phyloP scores from a whole-genome alignment of 441 rosid genomes.

The Populus tomentosa region DNA sequence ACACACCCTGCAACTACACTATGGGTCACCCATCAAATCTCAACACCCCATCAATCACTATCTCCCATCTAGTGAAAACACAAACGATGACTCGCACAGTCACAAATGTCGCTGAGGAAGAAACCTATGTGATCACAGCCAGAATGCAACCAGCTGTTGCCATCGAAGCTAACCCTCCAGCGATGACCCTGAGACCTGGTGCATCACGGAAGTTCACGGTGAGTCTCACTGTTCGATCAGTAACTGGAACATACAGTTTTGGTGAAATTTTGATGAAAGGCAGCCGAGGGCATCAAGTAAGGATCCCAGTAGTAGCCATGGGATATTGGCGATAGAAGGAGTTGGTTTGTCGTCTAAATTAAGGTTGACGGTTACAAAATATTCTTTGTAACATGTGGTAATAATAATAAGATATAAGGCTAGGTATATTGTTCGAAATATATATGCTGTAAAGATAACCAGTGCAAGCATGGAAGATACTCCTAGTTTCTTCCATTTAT shows the following conservation, averaged over 20 bases:
- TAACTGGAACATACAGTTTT: slow-evolving; percentile 68
- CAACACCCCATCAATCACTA: slow-evolving; percentile 80
- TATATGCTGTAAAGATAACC: slow-evolving; percentile 37
- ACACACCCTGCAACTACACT: slow-evolving; percentile 65
- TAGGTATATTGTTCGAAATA: slow-evolving; percentile 31
- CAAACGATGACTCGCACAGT: slow-evolving; percentile 68
- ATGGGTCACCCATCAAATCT: slow-evolving; percentile 81
- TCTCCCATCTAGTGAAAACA: slow-evolving; percentile 72
- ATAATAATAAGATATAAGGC: slow-evolving; percentile 51
- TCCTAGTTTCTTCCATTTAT: slow-evolving; percentile 30
- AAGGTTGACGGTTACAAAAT: slow-evolving; percentile 38
- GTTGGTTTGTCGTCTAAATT: slow-evolving; percentile 3
- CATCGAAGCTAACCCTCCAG: slow-evolving; percentile 78
- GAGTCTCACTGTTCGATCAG: slow-evolving; percentile 64
- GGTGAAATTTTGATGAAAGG: slow-evolving; percentile 86
- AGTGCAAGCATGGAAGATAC: slow-evolving; percentile 22
- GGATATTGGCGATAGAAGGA: slow-evolving; percentile 57
- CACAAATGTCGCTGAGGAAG: slow-evolving; percentile 74
- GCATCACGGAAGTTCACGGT: slow-evolving; percentile 61
- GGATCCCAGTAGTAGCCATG: slow-evolving; percentile 78
- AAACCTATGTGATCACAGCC: slow-evolving; percentile 71
- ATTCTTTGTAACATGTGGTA: slow-evolving; percentile 60
- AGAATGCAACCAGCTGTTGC: slow-evolving; percentile 85
- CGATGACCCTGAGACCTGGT: slow-evolving; percentile 70
- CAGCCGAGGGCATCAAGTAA: slow-evolving; percentile 88